Evolutionary conservation across 805 yeast genomes (phyloP).

Genomic region (Naumovozyma baii): DNA sequence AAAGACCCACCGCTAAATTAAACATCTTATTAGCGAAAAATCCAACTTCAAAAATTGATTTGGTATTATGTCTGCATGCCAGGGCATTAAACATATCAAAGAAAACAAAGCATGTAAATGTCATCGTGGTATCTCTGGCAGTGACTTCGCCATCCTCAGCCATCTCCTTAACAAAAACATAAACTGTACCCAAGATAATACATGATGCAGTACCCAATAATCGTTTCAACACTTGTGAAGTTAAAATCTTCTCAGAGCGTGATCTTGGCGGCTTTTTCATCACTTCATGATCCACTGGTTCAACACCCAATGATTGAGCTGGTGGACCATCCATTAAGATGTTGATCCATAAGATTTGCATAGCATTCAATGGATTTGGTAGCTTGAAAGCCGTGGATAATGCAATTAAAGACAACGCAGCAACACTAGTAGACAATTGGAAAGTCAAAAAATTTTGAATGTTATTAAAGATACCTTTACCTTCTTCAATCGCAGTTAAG

Average conservation of each 20-base stretch:
- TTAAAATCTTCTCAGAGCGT: conserved; percentile 75
- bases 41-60: conserved; percentile 77
- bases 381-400: conserved; percentile 76
- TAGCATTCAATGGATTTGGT: conserved; percentile 92
- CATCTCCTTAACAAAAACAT: conserved; percentile 81
- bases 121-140: conserved; percentile 96
- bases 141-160: conserved; percentile 65
- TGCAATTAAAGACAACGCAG: conserved; percentile 85
- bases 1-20: conserved; percentile 83
- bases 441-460: conserved; percentile 91
- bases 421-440: conserved; percentile 92
- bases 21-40: conserved; percentile 75
- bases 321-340: conserved; percentile 99
- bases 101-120: conserved; percentile 91
- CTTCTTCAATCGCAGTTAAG: conserved; percentile 88
- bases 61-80: conserved; percentile 80
- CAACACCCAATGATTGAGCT: conserved; percentile 94
- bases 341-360: conserved; percentile 97
- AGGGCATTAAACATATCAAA: conserved; percentile 96
- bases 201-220: conserved; percentile 62
- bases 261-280: conserved; percentile 95
- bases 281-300: conserved; percentile 91
- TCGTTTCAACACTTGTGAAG: conserved; percentile 56
- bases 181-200: conserved; percentile 83
- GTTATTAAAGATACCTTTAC: conserved; percentile 92